These are phyloP conservation scores for Ophiostoma sp. DNA, from an alignment of 2,329 filamentous ascomycete species.

Conservation along the genomic window DNA sequence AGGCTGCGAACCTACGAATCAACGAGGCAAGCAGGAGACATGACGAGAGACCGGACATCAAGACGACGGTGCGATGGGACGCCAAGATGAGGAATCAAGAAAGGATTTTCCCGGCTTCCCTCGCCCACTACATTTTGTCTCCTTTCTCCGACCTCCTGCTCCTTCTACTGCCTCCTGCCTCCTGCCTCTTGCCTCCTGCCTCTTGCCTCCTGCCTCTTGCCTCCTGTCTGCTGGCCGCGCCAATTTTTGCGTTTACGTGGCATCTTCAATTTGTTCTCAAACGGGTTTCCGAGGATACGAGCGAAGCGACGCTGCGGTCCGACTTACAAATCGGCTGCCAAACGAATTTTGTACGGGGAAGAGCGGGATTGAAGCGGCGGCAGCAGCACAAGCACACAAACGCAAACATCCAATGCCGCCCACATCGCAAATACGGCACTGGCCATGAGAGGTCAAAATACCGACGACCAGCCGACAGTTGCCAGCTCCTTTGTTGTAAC, in stretches of 20 bases:
- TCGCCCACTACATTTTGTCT: neutral
- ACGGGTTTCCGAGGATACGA: neutral
- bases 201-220: neutral
- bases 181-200: neutral
- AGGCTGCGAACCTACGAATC: neutral
- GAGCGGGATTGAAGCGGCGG: neutral
- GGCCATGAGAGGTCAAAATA: neutral
- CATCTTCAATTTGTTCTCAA: neutral
- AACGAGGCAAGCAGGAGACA: neutral
- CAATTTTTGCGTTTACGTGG: neutral
- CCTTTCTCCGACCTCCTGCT: neutral
- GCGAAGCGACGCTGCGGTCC: neutral
- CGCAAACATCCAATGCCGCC: neutral
- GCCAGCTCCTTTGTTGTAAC: neutral
- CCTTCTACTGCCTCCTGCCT: neutral
- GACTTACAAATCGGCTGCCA: neutral
- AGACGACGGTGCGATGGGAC: neutral
- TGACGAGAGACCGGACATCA: neutral
- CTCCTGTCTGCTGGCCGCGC: neutral
- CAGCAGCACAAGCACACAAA: neutral
- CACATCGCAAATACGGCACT: neutral
- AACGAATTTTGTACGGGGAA: neutral
- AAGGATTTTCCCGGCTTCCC: too few relatives aligned
- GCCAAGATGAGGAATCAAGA: neutral
- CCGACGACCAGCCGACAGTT: neutral